These are phyloP conservation scores for Citrus maxima DNA, from an alignment of 345 rosid genomes.

Conservation along the genomic window DNA sequence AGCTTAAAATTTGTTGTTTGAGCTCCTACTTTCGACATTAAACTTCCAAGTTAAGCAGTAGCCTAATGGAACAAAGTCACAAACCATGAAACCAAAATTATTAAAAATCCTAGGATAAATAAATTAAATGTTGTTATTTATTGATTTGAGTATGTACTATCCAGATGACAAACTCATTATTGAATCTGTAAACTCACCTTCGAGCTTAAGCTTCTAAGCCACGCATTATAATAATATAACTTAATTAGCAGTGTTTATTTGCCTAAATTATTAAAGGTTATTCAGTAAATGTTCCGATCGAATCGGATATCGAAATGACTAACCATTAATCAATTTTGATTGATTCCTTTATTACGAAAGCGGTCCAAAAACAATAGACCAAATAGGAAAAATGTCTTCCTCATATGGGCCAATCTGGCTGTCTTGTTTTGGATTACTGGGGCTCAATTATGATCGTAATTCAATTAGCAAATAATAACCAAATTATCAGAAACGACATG, in stretches of 20 bases:
- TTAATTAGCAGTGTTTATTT: too few relatives aligned
- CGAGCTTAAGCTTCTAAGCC: background rate
- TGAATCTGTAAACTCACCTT: background rate
- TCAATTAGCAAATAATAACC: background rate
- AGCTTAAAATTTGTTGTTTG: too few relatives aligned
- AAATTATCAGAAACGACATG: background rate
- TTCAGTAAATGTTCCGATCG: background rate
- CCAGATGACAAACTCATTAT: background rate
- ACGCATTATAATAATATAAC: background rate
- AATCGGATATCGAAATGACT: background rate
- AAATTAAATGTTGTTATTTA: background rate
- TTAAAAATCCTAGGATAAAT: background rate
- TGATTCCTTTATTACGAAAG: background rate
- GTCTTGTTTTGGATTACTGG: background rate
- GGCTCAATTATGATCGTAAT: background rate
- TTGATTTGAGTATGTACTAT: background rate
- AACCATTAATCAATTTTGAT: background rate
- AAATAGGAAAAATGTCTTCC: background rate
- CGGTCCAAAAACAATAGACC: background rate
- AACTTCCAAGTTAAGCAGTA: too few relatives aligned
- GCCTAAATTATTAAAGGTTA: constrained; percentile 6
- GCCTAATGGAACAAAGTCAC: too few relatives aligned
- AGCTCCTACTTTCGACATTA: too few relatives aligned
- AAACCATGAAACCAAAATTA: too few relatives aligned
- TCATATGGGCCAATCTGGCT: background rate